phyloP scores from a whole-genome alignment of 2,329 filamentous ascomycete genomes.

The Alternaria tenuissima region DNA sequence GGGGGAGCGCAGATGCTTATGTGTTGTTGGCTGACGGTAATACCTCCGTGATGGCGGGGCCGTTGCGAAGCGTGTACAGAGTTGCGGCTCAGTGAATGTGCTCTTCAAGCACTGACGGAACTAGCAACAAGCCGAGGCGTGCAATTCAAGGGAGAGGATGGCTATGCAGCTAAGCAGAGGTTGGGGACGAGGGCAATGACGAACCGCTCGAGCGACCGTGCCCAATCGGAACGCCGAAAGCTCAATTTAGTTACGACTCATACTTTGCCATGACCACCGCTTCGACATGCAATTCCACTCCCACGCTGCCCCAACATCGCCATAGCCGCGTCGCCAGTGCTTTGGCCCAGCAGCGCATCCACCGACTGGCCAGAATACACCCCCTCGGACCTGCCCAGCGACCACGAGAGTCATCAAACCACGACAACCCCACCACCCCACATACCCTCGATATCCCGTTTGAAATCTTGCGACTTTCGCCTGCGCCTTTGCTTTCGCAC shows the following conservation, averaged over 20 bases:
- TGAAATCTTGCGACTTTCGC: constrained; percentile 1
- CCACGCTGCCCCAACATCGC: not conserved
- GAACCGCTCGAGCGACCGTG: constrained; percentile 18
- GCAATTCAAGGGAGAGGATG: not conserved
- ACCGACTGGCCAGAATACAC: not conserved
- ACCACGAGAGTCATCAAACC: constrained; percentile 1
- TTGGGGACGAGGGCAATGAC: constrained; percentile 48
- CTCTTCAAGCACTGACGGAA: not conserved
- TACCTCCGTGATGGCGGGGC: not conserved
- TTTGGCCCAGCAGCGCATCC: not conserved
- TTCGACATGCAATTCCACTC: constrained; percentile 9
- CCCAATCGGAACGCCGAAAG: constrained; percentile 18
- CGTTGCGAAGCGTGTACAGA: not conserved
- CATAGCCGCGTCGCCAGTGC: not conserved
- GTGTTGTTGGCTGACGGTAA: not conserved
- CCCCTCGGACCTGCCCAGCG: not conserved
- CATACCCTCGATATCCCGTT: constrained; percentile 13
- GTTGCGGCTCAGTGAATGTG: not conserved
- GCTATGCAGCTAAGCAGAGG: constrained; percentile 11
- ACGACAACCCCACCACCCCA: constrained; percentile 32
- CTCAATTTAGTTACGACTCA: constrained; percentile 19
- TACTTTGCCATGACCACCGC: constrained; percentile 3
- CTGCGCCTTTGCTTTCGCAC: not conserved
- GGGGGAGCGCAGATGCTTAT: constrained; percentile 1
- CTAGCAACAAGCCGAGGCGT: constrained; percentile 14